Conservation (phyloP, 805 yeast genomes). For the Saturnispora galanensis region DNA sequence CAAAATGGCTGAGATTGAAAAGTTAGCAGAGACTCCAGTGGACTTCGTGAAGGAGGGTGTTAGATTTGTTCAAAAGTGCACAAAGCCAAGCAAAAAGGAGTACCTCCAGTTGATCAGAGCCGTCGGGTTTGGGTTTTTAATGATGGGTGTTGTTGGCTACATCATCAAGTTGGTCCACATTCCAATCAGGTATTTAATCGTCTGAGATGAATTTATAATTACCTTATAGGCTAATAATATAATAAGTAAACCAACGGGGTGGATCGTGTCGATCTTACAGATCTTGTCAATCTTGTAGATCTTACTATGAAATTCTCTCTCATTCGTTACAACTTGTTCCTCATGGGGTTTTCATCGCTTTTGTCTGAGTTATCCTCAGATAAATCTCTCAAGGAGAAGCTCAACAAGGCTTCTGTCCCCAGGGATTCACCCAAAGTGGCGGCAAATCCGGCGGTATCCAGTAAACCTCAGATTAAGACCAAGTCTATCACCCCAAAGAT, state of each 20-base stretch:
- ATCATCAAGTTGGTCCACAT: conserved; percentile 89
- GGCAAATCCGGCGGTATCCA: background rate
- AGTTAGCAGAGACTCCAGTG: conserved; percentile 74
- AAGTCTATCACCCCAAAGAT: too few relatives aligned
- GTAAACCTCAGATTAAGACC: too few relatives aligned
- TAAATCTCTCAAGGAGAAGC: conserved; percentile 9
- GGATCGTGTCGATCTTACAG: too few relatives aligned
- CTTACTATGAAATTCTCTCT: background rate
- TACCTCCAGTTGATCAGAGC: conserved; percentile 84
- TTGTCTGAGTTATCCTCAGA: conserved; percentile 24
- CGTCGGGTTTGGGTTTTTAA: conserved; percentile 91
- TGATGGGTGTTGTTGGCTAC: conserved; percentile 97
- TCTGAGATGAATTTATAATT: conserved; percentile 31
- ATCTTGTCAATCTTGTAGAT: background rate
- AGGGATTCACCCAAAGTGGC: background rate
- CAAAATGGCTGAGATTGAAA: conserved; percentile 42
- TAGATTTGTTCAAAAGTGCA: conserved; percentile 81
- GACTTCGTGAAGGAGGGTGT: conserved; percentile 89
- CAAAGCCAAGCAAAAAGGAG: conserved; percentile 88
- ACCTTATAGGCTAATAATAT: too few relatives aligned
- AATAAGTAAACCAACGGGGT: too few relatives aligned
- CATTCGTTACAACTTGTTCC: background rate
- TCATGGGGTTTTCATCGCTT: conserved; percentile 17
- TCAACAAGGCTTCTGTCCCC: background rate
- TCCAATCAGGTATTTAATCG: conserved; percentile 93